These are phyloP conservation scores for Blastobotrys persicus DNA, from an alignment of 1,139 yeast genomes.

Conservation along the genomic window DNA sequence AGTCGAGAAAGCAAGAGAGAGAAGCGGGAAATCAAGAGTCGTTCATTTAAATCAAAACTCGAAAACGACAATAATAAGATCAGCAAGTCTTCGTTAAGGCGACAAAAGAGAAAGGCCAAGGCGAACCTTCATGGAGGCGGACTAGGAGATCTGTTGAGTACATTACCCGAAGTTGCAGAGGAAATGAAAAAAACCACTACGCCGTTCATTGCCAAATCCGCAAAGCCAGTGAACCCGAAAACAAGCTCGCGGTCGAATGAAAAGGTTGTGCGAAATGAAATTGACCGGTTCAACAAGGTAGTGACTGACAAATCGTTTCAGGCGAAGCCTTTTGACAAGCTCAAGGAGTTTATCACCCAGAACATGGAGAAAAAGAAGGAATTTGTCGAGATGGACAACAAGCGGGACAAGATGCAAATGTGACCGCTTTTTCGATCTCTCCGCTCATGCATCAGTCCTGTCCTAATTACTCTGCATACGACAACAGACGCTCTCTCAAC, in stretches of 20 bases:
- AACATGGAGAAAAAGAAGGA: slow-evolving; percentile 27
- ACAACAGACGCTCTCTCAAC: no score
- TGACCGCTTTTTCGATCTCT: background rate
- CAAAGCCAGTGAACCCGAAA: slow-evolving; percentile 26
- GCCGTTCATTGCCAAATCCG: slow-evolving; percentile 19
- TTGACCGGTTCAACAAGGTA: slow-evolving; percentile 30
- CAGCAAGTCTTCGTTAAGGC: slow-evolving; percentile 32
- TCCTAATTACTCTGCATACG: no score
- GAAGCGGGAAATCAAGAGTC: slow-evolving; percentile 28
- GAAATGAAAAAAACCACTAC: slow-evolving; percentile 6
- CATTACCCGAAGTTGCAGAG: slow-evolving; percentile 29
- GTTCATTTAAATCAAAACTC: slow-evolving; percentile 21
- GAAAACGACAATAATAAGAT: slow-evolving; percentile 20
- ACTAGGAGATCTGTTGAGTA: slow-evolving; percentile 32
- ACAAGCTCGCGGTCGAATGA: slow-evolving; percentile 33
- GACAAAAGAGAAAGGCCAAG: slow-evolving; percentile 30
- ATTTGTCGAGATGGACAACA: slow-evolving; percentile 20
- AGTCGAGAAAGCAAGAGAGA: slow-evolving; percentile 31
- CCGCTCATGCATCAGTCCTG: no score
- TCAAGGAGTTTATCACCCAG: slow-evolving; percentile 24
- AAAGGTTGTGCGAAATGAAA: slow-evolving; percentile 34
- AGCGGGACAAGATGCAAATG: slow-evolving; percentile 7
- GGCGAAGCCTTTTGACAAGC: slow-evolving; percentile 31
- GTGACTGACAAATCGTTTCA: slow-evolving; percentile 25
- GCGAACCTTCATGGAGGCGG: slow-evolving; percentile 31